Evolutionary conservation across 2,329 filamentous ascomycete species (phyloP).

Genomic region (Lasiodiplodia hormozganensis): DNA sequence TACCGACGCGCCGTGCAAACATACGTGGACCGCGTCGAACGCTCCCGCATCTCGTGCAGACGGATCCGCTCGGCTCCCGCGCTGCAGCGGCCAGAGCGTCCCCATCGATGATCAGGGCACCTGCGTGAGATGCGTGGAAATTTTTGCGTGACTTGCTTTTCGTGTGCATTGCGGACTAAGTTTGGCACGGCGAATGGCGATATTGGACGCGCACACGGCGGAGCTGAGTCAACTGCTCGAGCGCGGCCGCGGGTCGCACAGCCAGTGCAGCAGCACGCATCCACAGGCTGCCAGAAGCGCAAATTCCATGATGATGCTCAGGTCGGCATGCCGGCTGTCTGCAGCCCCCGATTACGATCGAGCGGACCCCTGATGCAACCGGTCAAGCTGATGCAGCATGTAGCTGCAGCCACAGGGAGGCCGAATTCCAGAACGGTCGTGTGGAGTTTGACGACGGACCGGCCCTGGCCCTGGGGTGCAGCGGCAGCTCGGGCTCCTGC

Average conservation of each 20-base stretch:
- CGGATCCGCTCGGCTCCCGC: slow-evolving; percentile 19
- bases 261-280: slow-evolving; percentile 4
- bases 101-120: slow-evolving; percentile 16
- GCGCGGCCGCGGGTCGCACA: neutral
- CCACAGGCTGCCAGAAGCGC: neutral
- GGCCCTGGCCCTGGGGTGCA: slow-evolving; percentile 18
- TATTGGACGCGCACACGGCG: neutral
- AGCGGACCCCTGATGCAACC: slow-evolving; percentile 14
- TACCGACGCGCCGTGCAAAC: slow-evolving; percentile 2
- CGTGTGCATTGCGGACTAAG: neutral
- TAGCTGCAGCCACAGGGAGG: slow-evolving; percentile 9
- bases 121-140: neutral
- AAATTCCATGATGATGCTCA: neutral
- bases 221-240: neutral
- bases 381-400: slow-evolving; percentile 24
- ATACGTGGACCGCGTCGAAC: slow-evolving; percentile 18
- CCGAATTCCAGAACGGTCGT: slow-evolving; percentile 20
- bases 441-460: slow-evolving; percentile 12
- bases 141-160: neutral
- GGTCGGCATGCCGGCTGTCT: neutral
- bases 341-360: slow-evolving; percentile 4
- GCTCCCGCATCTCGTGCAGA: slow-evolving; percentile 13
- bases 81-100: slow-evolving; percentile 19
- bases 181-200: slow-evolving; percentile 1
- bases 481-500: neutral